Evolutionary conservation across 169 alveolate species (phyloP).

Genomic region (Eimeria sp.): DNA sequence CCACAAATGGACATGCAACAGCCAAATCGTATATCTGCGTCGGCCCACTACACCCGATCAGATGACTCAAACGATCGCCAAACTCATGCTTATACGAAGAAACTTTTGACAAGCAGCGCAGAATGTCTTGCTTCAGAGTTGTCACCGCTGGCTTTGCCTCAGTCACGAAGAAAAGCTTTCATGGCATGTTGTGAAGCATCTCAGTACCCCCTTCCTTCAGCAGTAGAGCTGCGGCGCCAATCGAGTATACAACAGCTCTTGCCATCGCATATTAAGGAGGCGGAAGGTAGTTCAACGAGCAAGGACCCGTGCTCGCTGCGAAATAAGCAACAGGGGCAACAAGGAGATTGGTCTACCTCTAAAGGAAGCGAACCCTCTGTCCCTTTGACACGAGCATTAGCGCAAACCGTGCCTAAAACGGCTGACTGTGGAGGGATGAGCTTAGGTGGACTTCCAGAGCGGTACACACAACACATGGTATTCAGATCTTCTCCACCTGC

Average conservation of each 20-base stretch:
- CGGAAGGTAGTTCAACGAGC: background rate
- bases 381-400: background rate
- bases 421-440: background rate
- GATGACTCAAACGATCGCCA: background rate
- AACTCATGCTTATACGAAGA: background rate
- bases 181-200: background rate
- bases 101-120: background rate
- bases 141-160: background rate
- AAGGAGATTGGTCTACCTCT: background rate
- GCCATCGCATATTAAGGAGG: background rate
- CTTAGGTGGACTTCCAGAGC: background rate
- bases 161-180: background rate
- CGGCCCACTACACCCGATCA: background rate
- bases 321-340: background rate
- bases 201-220: background rate
- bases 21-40: background rate
- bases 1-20: background rate
- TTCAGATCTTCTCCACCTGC: background rate
- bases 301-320: background rate
- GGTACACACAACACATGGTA: background rate
- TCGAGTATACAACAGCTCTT: background rate
- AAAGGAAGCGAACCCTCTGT: background rate
- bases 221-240: background rate
- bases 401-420: background rate
- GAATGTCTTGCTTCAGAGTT: background rate